Conservation (phyloP, 2,329 filamentous ascomycete genomes). For the Aspergillus ochraceoroseus region DNA sequence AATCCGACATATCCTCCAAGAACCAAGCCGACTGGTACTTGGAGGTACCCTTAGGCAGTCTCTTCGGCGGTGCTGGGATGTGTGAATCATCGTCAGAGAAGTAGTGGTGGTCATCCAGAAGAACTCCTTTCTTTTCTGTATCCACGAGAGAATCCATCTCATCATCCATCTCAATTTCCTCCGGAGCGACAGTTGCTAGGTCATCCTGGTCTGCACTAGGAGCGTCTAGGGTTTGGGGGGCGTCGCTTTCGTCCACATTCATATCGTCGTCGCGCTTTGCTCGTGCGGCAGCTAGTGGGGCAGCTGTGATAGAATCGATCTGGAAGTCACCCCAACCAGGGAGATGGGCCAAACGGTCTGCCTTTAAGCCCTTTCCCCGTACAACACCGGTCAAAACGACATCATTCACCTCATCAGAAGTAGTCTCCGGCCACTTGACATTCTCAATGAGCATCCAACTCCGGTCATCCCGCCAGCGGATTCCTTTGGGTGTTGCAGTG, state of each 20-base stretch:
- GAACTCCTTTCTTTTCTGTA: conserved; percentile 70
- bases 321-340: conserved; percentile 94
- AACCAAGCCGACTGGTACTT: conserved; percentile 95
- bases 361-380: conserved; percentile 79
- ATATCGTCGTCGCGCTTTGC: conserved; percentile 58
- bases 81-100: conserved; percentile 80
- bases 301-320: conserved; percentile 79
- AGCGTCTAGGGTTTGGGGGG: conserved; percentile 55
- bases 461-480: conserved; percentile 91
- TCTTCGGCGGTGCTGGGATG: conserved; percentile 60
- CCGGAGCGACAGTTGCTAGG: conserved; percentile 75
- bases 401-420: conserved; percentile 44
- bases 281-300: conserved; percentile 58
- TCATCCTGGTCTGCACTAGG: conserved; percentile 79
- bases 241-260: conserved; percentile 58
- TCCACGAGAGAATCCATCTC: conserved; percentile 53
- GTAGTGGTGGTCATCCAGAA: conserved; percentile 96
- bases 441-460: conserved; percentile 94
- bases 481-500: conserved; percentile 84
- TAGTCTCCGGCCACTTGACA: conserved; percentile 62
- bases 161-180: conserved; percentile 75
- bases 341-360: conserved; percentile 82
- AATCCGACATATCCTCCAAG: conserved; percentile 73
- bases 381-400: conserved; percentile 79
- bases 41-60: conserved; percentile 84